phyloP scores from a whole-genome alignment of 768 basidiomycete genomes.

The Pleurotus sapidus region DNA sequence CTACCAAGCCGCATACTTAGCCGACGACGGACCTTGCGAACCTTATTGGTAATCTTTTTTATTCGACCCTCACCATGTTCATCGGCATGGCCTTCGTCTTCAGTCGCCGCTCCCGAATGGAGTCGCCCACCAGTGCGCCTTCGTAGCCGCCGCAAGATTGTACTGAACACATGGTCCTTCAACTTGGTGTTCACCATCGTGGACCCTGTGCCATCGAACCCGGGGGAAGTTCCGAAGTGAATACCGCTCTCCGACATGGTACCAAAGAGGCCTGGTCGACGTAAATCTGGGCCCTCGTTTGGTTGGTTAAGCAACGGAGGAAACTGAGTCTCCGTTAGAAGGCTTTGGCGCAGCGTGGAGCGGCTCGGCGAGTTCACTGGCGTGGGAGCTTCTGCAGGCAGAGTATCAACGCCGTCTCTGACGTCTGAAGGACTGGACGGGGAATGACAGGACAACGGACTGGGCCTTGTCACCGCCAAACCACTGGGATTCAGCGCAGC shows the following conservation, averaged over 20 bases:
- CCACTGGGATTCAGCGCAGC: slow-evolving; percentile 10
- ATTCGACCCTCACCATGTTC: neutral
- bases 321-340: slow-evolving; percentile 11
- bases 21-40: slow-evolving; percentile 2
- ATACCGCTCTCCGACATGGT: neutral
- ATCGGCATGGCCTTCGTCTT: slow-evolving; percentile 52
- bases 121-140: slow-evolving; percentile 45
- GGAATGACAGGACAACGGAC: slow-evolving; percentile 39
- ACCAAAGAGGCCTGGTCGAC: neutral
- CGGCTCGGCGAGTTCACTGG: slow-evolving; percentile 45
- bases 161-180: slow-evolving; percentile 94
- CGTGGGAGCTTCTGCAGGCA: slow-evolving; percentile 39
- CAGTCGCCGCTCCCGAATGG: slow-evolving; percentile 36
- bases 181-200: slow-evolving; percentile 92
- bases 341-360: slow-evolving; percentile 27
- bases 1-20: neutral
- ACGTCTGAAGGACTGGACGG: slow-evolving; percentile 31
- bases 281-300: neutral
- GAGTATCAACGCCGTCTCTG: neutral
- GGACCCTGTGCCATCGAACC: slow-evolving; percentile 85
- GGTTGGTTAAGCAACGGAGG: neutral
- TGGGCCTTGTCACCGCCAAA: slow-evolving; percentile 24
- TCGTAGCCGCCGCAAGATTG: slow-evolving; percentile 74
- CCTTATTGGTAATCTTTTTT: slow-evolving; percentile 2
- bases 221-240: slow-evolving; percentile 20